Conservation (phyloP, 75 land plant genomes). For the Selaginella tamariscina region DNA sequence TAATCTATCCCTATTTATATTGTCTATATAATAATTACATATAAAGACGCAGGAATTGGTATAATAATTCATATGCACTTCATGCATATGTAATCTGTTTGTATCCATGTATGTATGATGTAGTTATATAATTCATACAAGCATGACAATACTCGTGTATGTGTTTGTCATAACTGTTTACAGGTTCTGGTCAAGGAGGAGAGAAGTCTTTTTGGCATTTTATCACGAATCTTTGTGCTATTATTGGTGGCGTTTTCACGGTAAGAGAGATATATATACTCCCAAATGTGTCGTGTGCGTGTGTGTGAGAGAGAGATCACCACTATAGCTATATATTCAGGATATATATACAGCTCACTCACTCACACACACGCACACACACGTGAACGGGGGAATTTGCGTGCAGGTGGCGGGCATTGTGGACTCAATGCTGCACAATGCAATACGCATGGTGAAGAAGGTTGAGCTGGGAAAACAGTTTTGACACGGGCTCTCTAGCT, state of each 20-base stretch:
- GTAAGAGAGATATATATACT: no score
- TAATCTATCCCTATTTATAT: background rate
- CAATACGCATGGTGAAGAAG: conserved; percentile 65
- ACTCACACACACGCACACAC: no score
- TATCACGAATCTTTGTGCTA: conserved; percentile 93
- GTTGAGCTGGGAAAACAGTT: conserved; percentile 84
- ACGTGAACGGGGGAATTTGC: background rate
- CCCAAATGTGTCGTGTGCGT: no score
- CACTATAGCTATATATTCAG: no score
- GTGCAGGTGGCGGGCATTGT: conserved; percentile 97
- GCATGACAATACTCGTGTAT: background rate
- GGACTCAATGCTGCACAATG: conserved; percentile 83
- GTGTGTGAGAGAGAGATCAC: no score
- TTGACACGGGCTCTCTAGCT: no score
- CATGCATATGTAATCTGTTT: background rate
- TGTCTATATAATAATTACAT: no score
- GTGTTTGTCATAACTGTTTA: background rate
- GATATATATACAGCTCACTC: no score
- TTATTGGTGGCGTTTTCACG: conserved; percentile 98
- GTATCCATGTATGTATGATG: conserved; percentile 1
- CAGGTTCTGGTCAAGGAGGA: conserved; percentile 82
- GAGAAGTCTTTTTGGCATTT: conserved; percentile 85
- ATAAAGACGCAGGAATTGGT: background rate
- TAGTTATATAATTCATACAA: background rate
- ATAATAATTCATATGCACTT: background rate